Evolutionary conservation across 2,329 filamentous ascomycete genomes (phyloP), one percentile per base, ranked within the genome.

Genomic region (Metarhizium robertsii): DNA sequence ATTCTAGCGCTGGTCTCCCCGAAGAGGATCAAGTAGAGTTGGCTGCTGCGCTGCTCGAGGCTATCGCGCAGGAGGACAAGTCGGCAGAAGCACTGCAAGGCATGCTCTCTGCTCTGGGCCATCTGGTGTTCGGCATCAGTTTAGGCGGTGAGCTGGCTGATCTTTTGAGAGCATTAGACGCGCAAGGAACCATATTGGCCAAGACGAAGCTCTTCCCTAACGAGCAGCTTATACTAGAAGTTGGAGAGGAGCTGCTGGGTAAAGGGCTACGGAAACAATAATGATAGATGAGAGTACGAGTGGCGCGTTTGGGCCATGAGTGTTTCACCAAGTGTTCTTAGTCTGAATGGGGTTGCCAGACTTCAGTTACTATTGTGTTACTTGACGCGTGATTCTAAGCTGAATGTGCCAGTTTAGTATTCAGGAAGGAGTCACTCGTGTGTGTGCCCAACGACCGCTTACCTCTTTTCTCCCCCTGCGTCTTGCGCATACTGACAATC

Each of bases 11-110:
- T 50, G 74, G 72, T 0, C 69, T 96, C 3, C 75, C 83, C 0
- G 86, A 90, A 42, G 80, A 78, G 2, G 84, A 88, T 57, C 87
- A 94, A 65, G 81, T 95, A 1, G 91, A 96, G 69, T 74, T 97
- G 5, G 83, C 87, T 0, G 92, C 92, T 0, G 87, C 88, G 1
- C 72, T 94, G 7, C 73, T 96, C 1, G 91, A 96, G 69, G 87
- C 88, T 2, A 81, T 85, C 48, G 65, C 69, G 2, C 75, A 80
- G 55, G 83, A 86, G 61, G 73, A 78, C 36, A 70, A 74, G 40
- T 84, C 92, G 0, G 72, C 67, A 11, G 91, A 96, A 63, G 87
- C 88, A 0, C 70, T 92, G 14, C 88, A 87, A 64, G 90, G 90
- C 0, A 83, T 92, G 68, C 64, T 96, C 38, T 75, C 91, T 16